Base-by-base conservation (phyloP, 2,329 filamentous ascomycete genomes). In the Fusarium bulbicola region DNA sequence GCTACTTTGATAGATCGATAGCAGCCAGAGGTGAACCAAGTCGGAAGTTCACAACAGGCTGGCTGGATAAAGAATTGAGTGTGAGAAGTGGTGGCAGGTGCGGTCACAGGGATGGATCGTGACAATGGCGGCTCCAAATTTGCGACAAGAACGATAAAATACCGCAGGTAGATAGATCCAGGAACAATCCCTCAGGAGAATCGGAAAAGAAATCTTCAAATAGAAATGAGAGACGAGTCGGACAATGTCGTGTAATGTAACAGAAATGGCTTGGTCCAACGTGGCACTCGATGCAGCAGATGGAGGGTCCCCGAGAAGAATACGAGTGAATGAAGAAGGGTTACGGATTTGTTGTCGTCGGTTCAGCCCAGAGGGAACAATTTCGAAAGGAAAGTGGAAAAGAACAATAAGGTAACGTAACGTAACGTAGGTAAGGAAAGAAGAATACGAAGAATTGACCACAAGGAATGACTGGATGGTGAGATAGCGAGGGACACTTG, bases 211-310 rank as follows among this genome's bases (percentile, higher is more conserved):
- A 63, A 30, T 32, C 57, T 66, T 56, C 47, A 76, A 76, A 60
- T 42, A 69, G 52, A 63, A 66, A 50, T 24, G 56, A 63, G 63
- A 65, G 57, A 64, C 54, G 52, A 69, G 58, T 63, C 49, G 66
- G 65, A 37, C 36, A 59, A 65, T 65, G 59, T 65, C 30, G 60
- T 74, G 59, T 43, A 64, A 64, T 53, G 66, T 54, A 70, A 53
- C 59, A 59, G 66, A 64, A 64, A 67, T 65, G 57, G 59, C 49
- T 64, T 68, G 49, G 68, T 72, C 62, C 59, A 71, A 75, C 60
- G 72, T 76, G 60, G 66, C 45, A 76, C 72, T 64, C 63, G 59
- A 70, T 75, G 70, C 72, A 72, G 66, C 61, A 68, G 46, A 59
- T 73, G 75, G 70, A 77, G 56, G 66, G 59, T 32, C 52, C 54